phyloP scores from a whole-genome alignment of 2,329 filamentous ascomycete genomes.

The Calonectria henricotiae region DNA sequence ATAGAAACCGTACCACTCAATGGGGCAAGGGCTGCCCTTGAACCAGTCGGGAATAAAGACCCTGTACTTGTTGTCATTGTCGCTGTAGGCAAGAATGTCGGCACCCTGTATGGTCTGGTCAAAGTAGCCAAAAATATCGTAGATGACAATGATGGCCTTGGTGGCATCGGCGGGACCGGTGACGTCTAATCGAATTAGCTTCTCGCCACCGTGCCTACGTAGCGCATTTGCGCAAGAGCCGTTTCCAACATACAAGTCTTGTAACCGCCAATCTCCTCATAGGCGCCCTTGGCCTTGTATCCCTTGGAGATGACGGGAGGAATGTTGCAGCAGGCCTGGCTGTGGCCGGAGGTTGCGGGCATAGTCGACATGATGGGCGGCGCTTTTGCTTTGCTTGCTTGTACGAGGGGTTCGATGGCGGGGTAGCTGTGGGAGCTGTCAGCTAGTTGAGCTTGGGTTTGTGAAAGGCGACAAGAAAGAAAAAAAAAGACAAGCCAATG shows the following conservation, averaged over 20 bases:
- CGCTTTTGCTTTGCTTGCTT: neutral
- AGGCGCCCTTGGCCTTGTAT: slow-evolving; percentile 71
- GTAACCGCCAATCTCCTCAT: slow-evolving; percentile 70
- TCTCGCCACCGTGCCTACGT: neutral
- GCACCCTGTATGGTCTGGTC: slow-evolving; percentile 80
- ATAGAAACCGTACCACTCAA: slow-evolving; percentile 63
- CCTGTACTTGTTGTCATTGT: slow-evolving; percentile 77
- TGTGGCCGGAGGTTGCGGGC: slow-evolving; percentile 70
- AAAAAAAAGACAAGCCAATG: neutral
- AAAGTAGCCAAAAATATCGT: slow-evolving; percentile 81
- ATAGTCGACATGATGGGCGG: slow-evolving; percentile 65
- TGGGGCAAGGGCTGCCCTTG: slow-evolving; percentile 77
- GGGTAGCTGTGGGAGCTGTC: slow-evolving; percentile 21
- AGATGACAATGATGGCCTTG: slow-evolving; percentile 76
- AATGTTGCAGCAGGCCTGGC: slow-evolving; percentile 72
- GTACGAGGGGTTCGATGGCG: slow-evolving; percentile 7
- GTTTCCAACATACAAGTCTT: slow-evolving; percentile 65
- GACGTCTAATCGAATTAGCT: slow-evolving; percentile 59
- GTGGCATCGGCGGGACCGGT: slow-evolving; percentile 65
- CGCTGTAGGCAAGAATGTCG: slow-evolving; percentile 74
- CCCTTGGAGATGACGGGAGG: slow-evolving; percentile 72
- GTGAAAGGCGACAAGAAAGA: neutral
- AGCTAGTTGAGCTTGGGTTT: neutral
- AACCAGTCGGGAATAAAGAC: slow-evolving; percentile 97
- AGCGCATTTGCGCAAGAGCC: slow-evolving; percentile 5